A percentile compares a stretch with the other conserved stretches of the same genome.
These are phyloP conservation scores for Rusavskia elegans DNA, from an alignment of 495 filamentous ascomycete genomes.

Conservation along the genomic window DNA sequence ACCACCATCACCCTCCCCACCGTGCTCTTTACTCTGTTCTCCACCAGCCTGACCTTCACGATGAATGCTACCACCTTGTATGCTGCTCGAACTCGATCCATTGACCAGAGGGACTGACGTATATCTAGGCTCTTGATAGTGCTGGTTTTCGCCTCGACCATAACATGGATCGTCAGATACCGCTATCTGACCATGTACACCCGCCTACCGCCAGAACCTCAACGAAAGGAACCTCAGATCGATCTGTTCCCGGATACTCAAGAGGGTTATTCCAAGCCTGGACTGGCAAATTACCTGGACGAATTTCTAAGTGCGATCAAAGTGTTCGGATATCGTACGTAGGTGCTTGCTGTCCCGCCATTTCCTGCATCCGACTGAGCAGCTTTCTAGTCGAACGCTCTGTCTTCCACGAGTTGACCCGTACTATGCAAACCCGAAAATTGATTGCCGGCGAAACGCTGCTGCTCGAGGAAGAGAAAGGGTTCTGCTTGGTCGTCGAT, in stretches of 20 bases:
- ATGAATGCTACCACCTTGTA: constrained; percentile 97
- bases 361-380: neutral
- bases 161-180: constrained; percentile 89
- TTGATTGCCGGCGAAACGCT: constrained; percentile 90
- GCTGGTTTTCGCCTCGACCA: constrained; percentile 55
- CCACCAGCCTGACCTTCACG: constrained; percentile 88
- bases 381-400: constrained; percentile 53
- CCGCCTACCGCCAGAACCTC: constrained; percentile 80
- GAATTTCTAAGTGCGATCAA: constrained; percentile 99
- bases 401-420: constrained; percentile 92
- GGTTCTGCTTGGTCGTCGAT: constrained; percentile 94
- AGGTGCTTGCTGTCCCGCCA: neutral
- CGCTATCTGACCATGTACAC: constrained; percentile 91
- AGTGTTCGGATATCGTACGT: constrained; percentile 71
- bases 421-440: constrained; percentile 95
- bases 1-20: constrained; percentile 77
- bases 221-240: constrained; percentile 86
- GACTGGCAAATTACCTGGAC: constrained; percentile 86
- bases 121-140: constrained; percentile 57
- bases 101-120: constrained; percentile 5
- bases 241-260: constrained; percentile 88
- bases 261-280: constrained; percentile 78
- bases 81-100: neutral
- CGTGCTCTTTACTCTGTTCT: constrained; percentile 83
- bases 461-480: constrained; percentile 91